Evolutionary conservation across 768 basidiomycete genomes (phyloP).

Genomic region (Lentinula edodes): DNA sequence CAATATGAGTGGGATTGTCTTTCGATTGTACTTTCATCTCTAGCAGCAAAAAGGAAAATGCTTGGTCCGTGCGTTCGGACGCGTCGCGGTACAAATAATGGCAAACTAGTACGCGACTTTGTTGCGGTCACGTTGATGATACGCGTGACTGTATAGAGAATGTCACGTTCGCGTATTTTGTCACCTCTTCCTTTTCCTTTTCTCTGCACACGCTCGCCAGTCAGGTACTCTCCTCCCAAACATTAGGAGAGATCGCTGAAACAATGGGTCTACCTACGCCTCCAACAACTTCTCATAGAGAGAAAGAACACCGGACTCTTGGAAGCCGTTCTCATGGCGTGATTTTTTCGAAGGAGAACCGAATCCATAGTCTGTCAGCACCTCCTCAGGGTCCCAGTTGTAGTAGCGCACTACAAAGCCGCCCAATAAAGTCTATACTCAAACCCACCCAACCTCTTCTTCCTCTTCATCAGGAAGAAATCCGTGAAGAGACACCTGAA

Average conservation of each 20-base stretch:
- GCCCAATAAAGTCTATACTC: conserved; percentile 63
- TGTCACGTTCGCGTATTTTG: background rate
- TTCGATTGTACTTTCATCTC: too few species aligned
- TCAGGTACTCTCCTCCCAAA: conserved; percentile 11
- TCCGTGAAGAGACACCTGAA: conserved; percentile 71
- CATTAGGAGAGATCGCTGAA: background rate
- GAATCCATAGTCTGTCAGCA: conserved; percentile 36
- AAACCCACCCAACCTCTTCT: conserved; percentile 39
- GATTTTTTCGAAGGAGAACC: conserved; percentile 47
- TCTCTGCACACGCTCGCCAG: conserved; percentile 1
- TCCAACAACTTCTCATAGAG: conserved; percentile 51
- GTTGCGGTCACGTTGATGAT: background rate
- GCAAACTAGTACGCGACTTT: conserved; percentile 2
- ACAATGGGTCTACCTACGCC: conserved; percentile 55
- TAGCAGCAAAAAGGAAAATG: too few species aligned
- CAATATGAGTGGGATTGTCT: too few species aligned
- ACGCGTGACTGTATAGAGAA: background rate
- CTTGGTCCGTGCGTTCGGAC: background rate
- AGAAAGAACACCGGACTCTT: conserved; percentile 45
- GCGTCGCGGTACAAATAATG: background rate
- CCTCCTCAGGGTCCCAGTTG: conserved; percentile 16
- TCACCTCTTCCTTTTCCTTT: background rate
- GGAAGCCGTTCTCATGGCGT: conserved; percentile 32
- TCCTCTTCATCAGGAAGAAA: conserved; percentile 35
- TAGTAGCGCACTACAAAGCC: conserved; percentile 30